These are phyloP conservation scores for Rutstroemia sydowiana DNA, from an alignment of 2,329 filamentous ascomycete genomes.

Conservation along the genomic window DNA sequence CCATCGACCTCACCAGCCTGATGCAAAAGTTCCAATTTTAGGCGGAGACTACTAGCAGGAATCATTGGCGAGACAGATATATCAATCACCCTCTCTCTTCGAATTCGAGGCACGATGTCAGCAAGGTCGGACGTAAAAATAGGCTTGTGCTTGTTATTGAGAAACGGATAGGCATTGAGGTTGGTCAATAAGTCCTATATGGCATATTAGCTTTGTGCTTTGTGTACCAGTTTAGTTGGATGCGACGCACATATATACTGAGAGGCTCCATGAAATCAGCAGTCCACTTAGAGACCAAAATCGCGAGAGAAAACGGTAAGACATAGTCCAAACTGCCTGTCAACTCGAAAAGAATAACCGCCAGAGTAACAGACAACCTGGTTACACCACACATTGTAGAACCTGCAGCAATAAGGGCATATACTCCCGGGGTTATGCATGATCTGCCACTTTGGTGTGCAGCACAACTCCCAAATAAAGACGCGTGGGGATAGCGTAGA, in stretches of 20 bases:
- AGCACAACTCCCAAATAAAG: conserved; percentile 69
- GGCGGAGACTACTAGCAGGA: conserved; percentile 65
- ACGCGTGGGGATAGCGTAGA: conserved; percentile 61
- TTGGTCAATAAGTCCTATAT: conserved; percentile 77
- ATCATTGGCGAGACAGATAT: conserved; percentile 78
- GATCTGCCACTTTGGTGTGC: conserved; percentile 60
- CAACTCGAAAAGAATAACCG: conserved; percentile 91
- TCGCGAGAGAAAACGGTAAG: conserved; percentile 83
- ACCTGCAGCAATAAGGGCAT: conserved; percentile 87
- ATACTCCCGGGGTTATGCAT: conserved; percentile 94
- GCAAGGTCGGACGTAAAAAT: conserved; percentile 82
- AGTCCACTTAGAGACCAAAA: conserved; percentile 96
- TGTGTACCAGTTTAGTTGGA: conserved; percentile 9
- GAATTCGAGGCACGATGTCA: conserved; percentile 73
- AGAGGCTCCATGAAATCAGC: conserved; percentile 90
- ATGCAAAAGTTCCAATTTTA: conserved; percentile 76
- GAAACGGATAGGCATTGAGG: conserved; percentile 94
- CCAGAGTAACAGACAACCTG: conserved; percentile 82
- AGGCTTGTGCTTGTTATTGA: conserved; percentile 93
- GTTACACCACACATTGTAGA: conserved; percentile 98
- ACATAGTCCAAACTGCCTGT: conserved; percentile 95
- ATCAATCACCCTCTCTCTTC: conserved; percentile 76
- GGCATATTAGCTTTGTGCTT: background rate
- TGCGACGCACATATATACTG: conserved; percentile 66
- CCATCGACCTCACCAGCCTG: conserved; percentile 85